phyloP scores from a whole-genome alignment of 176 grass and related monocot species.

The Cymbopogon citratus region DNA sequence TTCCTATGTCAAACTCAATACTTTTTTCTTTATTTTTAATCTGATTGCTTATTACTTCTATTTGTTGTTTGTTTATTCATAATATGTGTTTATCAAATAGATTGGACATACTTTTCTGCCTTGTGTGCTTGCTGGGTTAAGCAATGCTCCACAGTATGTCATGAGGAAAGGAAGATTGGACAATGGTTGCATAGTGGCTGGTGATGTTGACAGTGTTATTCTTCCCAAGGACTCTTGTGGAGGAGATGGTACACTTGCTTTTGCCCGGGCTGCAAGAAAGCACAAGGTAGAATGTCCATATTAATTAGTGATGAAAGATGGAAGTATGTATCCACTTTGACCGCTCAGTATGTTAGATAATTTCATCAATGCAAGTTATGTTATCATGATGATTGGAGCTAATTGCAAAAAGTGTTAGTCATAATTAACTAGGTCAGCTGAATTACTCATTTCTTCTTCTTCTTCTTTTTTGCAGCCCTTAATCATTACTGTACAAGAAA shows the following conservation, averaged over 20 bases:
- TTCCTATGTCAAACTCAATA: neutral
- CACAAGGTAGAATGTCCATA: slow-evolving; percentile 43
- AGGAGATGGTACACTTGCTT: slow-evolving; percentile 77
- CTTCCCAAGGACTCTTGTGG: slow-evolving; percentile 79
- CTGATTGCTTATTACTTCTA: neutral
- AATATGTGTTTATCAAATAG: slow-evolving; percentile 33
- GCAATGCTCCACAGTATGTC: slow-evolving; percentile 79
- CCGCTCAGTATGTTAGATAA: neutral
- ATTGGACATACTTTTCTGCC: slow-evolving; percentile 97
- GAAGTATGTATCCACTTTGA: neutral
- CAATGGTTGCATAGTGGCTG: slow-evolving; percentile 47
- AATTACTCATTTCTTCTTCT: neutral
- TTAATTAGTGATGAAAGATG: neutral
- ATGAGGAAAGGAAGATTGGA: slow-evolving; percentile 25
- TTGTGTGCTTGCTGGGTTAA: slow-evolving; percentile 83
- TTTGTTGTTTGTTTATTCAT: neutral
- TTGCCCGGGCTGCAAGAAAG: slow-evolving; percentile 51
- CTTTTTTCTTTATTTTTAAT: neutral
- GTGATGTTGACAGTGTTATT: slow-evolving; percentile 81
- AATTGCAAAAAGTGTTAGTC: neutral
- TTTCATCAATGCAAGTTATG: neutral
- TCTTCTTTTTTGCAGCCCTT: slow-evolving; percentile 61
- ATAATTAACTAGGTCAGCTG: neutral
- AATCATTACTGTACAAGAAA: slow-evolving; percentile 84
- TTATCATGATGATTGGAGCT: neutral